Percentiles rank a stretch among this genome's conserved stretches.
phyloP scores from a whole-genome alignment of 768 basidiomycete genomes.

The Xerocomellus dryophilus region DNA sequence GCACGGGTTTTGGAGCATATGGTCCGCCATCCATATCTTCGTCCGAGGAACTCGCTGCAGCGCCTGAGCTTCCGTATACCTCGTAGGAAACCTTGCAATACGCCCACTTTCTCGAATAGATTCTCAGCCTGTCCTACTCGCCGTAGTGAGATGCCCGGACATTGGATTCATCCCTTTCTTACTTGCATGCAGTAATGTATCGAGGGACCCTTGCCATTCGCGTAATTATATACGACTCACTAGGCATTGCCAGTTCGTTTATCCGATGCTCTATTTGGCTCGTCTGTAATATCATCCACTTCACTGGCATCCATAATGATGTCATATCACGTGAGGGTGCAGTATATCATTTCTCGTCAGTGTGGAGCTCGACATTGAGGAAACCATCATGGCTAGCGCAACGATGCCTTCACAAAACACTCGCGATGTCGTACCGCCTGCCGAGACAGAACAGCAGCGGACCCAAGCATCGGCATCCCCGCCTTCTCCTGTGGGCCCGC shows the following conservation, averaged over 20 bases:
- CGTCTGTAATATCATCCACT: background rate
- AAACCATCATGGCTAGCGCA: constrained; percentile 7
- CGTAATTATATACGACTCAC: background rate
- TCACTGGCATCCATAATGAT: constrained; percentile 16
- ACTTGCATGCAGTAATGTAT: background rate
- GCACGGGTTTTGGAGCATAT: constrained; percentile 18
- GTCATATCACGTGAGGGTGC: constrained; percentile 25
- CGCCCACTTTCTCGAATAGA: background rate
- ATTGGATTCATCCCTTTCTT: background rate
- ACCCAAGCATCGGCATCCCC: background rate
- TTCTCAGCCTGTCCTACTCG: background rate
- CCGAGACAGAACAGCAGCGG: constrained; percentile 4
- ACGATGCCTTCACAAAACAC: background rate
- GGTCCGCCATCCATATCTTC: constrained; percentile 15
- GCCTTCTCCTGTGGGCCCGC: constrained; percentile 27
- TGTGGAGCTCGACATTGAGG: background rate
- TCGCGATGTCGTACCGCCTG: background rate
- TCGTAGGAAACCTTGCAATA: background rate
- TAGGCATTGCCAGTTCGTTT: background rate
- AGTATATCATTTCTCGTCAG: background rate
- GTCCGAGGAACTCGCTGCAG: constrained; percentile 25
- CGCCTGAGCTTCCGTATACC: constrained; percentile 10
- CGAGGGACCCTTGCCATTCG: background rate
- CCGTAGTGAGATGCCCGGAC: background rate
- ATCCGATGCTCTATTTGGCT: background rate